phyloP scores from a whole-genome alignment of 139 green algal species.

The Chlorella sp. region DNA sequence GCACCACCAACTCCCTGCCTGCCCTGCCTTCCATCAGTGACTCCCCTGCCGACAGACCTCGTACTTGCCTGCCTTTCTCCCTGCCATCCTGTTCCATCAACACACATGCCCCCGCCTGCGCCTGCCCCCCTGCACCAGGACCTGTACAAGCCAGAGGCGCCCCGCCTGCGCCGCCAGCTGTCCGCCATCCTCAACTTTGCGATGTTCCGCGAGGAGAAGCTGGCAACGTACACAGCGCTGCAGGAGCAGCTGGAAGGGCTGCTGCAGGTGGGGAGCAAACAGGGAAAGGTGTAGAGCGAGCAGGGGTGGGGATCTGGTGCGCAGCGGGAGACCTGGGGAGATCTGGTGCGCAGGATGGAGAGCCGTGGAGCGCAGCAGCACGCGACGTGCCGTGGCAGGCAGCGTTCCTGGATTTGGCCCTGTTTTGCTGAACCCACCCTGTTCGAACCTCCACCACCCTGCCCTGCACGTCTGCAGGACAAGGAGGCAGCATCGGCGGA shows the following conservation, averaged over 20 bases:
- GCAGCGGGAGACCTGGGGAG: too few species aligned
- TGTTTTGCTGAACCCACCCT: not conserved
- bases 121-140: constrained; percentile 62
- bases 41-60: not conserved
- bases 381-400: too few species aligned
- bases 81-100: not conserved
- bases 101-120: not conserved
- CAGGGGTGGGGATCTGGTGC: not conserved
- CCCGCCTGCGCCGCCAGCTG: constrained; percentile 78
- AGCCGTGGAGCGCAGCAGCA: too few species aligned
- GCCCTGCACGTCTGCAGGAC: constrained; percentile 24
- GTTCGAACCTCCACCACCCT: not conserved
- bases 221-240: constrained; percentile 73
- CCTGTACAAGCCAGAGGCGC: constrained; percentile 88
- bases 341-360: too few species aligned
- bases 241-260: constrained; percentile 44
- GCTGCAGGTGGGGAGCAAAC: constrained; percentile 13
- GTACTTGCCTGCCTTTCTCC: not conserved
- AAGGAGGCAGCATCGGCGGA: constrained; percentile 53
- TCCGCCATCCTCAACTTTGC: constrained; percentile 96
- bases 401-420: too few species aligned
- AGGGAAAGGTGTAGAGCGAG: not conserved
- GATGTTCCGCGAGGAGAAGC: constrained; percentile 94
- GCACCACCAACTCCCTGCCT: too few species aligned
- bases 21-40: too few species aligned